Conservation (phyloP, 1,284 basidiomycete genomes). For the Pulchroboletus neoregius region DNA sequence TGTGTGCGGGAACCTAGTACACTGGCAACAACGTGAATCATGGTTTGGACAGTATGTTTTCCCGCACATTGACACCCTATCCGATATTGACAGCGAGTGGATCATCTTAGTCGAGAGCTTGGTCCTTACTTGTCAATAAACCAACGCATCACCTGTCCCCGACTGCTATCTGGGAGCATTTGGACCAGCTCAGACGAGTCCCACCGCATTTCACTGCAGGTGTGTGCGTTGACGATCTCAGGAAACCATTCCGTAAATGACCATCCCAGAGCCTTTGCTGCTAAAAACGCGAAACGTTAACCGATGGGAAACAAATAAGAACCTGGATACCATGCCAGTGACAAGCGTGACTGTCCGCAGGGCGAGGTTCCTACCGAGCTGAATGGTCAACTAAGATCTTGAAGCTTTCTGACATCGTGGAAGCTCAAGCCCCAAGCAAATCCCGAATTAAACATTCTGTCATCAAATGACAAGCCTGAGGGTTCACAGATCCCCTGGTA, state of each 20-base stretch:
- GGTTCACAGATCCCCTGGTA: too few species aligned
- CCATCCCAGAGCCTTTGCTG: too few species aligned
- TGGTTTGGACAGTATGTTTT: too few species aligned
- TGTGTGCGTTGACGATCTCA: too few species aligned
- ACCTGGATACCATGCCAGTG: too few species aligned
- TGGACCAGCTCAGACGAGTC: background rate
- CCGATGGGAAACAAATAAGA: slow-evolving; percentile 13
- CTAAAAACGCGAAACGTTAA: background rate
- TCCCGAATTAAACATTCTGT: background rate
- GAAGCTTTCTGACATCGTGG: background rate
- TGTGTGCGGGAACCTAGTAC: background rate
- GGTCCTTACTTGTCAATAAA: background rate
- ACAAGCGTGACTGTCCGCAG: slow-evolving; percentile 3
- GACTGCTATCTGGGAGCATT: background rate
- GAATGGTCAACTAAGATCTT: background rate
- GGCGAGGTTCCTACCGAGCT: background rate
- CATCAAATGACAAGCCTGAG: background rate
- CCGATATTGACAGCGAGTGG: background rate
- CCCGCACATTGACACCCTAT: too few species aligned
- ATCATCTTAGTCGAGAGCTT: background rate
- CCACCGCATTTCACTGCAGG: too few species aligned
- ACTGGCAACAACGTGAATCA: too few species aligned
- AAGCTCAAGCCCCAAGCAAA: background rate
- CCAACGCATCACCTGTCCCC: background rate
- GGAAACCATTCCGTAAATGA: background rate